Evolutionary conservation across 345 rosid genomes (phyloP).

Genomic region (Rhodamnia argentea): DNA sequence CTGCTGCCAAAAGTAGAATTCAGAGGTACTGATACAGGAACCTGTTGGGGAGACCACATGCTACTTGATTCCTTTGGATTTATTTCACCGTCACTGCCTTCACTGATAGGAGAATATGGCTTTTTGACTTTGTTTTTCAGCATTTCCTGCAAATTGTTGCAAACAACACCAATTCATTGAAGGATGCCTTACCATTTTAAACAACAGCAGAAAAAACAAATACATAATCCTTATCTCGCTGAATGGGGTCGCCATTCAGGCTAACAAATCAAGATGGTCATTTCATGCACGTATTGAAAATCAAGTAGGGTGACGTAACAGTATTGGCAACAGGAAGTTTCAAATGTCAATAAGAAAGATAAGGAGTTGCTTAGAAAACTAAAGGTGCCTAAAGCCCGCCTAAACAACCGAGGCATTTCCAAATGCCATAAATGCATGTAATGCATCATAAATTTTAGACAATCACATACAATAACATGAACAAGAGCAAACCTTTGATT

Average conservation of each 20-base stretch:
- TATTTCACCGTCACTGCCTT: constrained; percentile 23
- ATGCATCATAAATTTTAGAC: background rate
- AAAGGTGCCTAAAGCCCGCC: background rate
- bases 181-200: background rate
- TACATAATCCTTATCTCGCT: background rate
- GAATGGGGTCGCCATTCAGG: background rate
- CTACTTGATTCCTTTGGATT: constrained; percentile 35
- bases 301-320: background rate
- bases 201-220: background rate
- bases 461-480: background rate
- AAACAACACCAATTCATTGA: background rate
- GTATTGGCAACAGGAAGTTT: background rate
- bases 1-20: constrained; percentile 60
- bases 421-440: background rate
- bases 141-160: constrained; percentile 39
- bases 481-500: constrained; percentile 37
- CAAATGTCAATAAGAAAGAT: background rate
- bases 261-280: background rate
- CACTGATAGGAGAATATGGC: constrained; percentile 64
- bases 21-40: constrained; percentile 26
- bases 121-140: constrained; percentile 62
- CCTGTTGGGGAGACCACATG: constrained; percentile 42
- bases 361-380: background rate
- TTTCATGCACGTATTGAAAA: background rate
- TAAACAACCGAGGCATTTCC: background rate